phyloP scores from a whole-genome alignment of 176 grass and related monocot genomes.

The Oryza nivara region DNA sequence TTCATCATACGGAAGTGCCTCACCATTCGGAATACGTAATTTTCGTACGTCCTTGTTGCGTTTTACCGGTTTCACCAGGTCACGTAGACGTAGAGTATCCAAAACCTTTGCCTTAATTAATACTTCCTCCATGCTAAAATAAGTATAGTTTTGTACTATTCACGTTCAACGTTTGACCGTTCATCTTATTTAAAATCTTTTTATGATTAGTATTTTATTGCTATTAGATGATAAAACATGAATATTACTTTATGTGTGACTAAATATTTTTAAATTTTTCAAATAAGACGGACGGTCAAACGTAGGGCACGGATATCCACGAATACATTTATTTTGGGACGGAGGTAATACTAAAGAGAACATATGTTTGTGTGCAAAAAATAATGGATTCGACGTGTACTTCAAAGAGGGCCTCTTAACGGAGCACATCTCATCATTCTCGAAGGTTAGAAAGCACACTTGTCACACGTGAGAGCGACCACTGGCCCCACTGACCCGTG shows the following conservation, averaged over 20 bases:
- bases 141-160: no score
- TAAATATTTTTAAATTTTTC: no score
- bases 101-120: neutral
- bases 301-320: no score
- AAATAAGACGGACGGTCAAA: no score
- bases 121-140: no score
- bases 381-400: constrained; percentile 13
- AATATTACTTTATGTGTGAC: no score
- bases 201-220: no score
- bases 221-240: no score
- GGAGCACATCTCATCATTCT: neutral
- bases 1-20: neutral
- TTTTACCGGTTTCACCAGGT: constrained; percentile 8
- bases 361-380: neutral
- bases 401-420: neutral
- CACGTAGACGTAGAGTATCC: neutral
- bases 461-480: neutral
- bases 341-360: neutral
- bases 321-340: no score
- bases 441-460: neutral
- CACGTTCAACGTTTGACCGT: no score
- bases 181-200: no score
- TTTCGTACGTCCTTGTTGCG: neutral
- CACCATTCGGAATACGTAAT: neutral
- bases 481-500: neutral